phyloP scores from a whole-genome alignment of 768 basidiomycete species.

The Auricularia sp. region DNA sequence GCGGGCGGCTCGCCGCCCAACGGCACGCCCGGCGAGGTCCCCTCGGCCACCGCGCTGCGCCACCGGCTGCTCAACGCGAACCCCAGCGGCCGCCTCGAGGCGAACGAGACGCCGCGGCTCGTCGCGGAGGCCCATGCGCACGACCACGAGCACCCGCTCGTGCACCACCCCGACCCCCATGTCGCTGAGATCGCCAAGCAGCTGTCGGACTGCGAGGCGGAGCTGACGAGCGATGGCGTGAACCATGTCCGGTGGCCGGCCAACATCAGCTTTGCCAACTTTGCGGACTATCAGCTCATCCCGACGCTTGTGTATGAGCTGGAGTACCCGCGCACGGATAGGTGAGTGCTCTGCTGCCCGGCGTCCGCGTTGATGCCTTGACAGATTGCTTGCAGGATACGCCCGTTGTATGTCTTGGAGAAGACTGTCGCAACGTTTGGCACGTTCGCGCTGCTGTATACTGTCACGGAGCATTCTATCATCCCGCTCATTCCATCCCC shows the following conservation, averaged over 20 bases:
- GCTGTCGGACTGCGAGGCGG: conserved; percentile 64
- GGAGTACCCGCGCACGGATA: conserved; percentile 86
- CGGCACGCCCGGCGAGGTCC: conserved; percentile 33
- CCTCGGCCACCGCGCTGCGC: conserved; percentile 43
- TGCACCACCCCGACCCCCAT: conserved; percentile 52
- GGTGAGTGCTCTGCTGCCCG: conserved; percentile 32
- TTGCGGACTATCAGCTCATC: conserved; percentile 74
- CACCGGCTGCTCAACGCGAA: conserved; percentile 35
- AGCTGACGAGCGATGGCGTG: conserved; percentile 66
- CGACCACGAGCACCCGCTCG: conserved; percentile 34
- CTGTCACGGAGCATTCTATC: conserved; percentile 91
- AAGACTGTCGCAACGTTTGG: conserved; percentile 83
- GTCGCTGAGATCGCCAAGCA: conserved; percentile 66
- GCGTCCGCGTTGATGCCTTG: not conserved
- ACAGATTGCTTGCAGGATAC: conserved; percentile 26
- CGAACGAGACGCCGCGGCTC: no score
- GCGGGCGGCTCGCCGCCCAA: conserved; percentile 18
- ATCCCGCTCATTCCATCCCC: conserved; percentile 61
- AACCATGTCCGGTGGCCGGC: conserved; percentile 66
- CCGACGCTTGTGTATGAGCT: conserved; percentile 94
- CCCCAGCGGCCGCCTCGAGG: no score
- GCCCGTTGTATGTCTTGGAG: conserved; percentile 66
- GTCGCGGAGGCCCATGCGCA: not conserved
- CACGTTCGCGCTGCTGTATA: conserved; percentile 87
- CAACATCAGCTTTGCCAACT: conserved; percentile 75